These are phyloP conservation scores for Fonsecaea erecta DNA, from an alignment of 2,329 filamentous ascomycete species.

Conservation along the genomic window DNA sequence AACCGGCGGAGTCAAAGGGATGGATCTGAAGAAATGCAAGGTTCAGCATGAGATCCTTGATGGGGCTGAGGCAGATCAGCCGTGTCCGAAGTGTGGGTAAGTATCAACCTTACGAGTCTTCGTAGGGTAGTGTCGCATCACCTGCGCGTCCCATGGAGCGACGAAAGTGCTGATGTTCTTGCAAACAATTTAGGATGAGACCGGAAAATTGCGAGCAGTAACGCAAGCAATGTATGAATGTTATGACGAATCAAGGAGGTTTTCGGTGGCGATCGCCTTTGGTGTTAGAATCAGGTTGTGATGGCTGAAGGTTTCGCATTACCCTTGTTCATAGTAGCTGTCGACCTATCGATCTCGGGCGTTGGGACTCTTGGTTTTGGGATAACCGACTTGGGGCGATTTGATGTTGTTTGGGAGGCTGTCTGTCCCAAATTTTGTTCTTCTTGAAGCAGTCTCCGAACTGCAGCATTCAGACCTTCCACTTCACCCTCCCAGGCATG, in stretches of 20 bases:
- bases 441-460: constrained; percentile 50
- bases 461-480: constrained; percentile 49
- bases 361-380: constrained; percentile 11
- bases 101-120: not conserved
- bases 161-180: constrained; percentile 7
- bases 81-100: constrained; percentile 37
- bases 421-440: constrained; percentile 39
- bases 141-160: not conserved
- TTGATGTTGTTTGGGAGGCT: constrained; percentile 19
- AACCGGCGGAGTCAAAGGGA: constrained; percentile 8
- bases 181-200: constrained; percentile 18
- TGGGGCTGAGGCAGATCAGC: constrained; percentile 35
- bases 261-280: not conserved
- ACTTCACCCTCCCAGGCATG: constrained; percentile 49
- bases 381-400: constrained; percentile 4
- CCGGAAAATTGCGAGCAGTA: constrained; percentile 32
- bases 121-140: not conserved
- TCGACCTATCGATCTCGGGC: constrained; percentile 8
- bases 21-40: constrained; percentile 30
- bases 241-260: not conserved
- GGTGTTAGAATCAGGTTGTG: constrained; percentile 11
- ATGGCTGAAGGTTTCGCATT: constrained; percentile 11
- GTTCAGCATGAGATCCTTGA: constrained; percentile 37
- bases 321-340: not conserved
- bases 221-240: not conserved